phyloP scores from a whole-genome alignment of 176 grass and related monocot genomes.

The Pontederia paniculata region DNA sequence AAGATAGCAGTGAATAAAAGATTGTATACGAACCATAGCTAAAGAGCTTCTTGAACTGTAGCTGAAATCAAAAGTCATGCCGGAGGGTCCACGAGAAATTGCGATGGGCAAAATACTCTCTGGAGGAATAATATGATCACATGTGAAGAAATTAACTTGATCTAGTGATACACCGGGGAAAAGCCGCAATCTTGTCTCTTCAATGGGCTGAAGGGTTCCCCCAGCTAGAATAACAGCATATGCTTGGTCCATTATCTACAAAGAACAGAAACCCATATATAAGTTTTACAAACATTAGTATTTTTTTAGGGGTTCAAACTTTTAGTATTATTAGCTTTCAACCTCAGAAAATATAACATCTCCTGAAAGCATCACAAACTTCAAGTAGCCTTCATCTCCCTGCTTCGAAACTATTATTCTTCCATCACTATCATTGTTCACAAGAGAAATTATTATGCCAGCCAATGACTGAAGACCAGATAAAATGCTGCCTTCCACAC shows the following conservation, averaged over 20 bases:
- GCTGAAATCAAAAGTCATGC: constrained; percentile 94
- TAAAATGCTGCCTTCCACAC: constrained; percentile 59
- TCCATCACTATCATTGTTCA: constrained; percentile 68
- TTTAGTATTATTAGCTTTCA: not conserved
- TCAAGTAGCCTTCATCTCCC: constrained; percentile 60
- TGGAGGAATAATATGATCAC: constrained; percentile 87
- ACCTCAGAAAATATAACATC: constrained; percentile 86
- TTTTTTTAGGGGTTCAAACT: not conserved
- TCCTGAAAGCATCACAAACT: constrained; percentile 91
- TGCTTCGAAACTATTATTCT: constrained; percentile 59
- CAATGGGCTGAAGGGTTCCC: constrained; percentile 92
- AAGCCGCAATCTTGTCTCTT: constrained; percentile 83
- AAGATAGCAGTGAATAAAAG: not conserved
- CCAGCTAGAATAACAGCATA: constrained; percentile 70
- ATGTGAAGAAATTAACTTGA: constrained; percentile 70
- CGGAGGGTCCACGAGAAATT: constrained; percentile 78
- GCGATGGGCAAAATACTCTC: constrained; percentile 82
- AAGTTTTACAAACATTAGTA: not conserved
- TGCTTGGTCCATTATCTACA: constrained; percentile 50
- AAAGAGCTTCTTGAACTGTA: constrained; percentile 67
- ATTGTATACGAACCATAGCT: constrained; percentile 41
- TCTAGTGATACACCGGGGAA: constrained; percentile 37
- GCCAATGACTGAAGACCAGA: constrained; percentile 60
- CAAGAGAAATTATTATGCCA: constrained; percentile 51
- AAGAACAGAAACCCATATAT: not conserved